A percentile compares a stretch with the other conserved stretches of the same genome.
These are phyloP conservation scores for Bacidia gigantensis DNA, from an alignment of 495 filamentous ascomycete species.

Conservation along the genomic window DNA sequence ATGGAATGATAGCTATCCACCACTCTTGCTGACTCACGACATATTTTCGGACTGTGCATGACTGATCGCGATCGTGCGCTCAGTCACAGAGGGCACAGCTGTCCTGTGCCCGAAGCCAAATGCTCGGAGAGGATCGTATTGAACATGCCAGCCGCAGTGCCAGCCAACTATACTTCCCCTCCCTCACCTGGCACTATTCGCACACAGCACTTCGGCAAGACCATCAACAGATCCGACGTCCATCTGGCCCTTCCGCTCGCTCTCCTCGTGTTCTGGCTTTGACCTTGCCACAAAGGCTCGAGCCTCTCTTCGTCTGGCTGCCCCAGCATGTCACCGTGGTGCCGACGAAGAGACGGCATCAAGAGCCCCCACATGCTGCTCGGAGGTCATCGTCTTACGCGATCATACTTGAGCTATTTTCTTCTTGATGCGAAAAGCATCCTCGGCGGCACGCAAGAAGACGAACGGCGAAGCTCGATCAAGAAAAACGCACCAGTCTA, in stretches of 20 bases:
- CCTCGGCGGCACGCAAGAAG: background rate
- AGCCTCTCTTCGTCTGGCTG: background rate
- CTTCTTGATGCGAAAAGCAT: background rate
- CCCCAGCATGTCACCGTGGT: background rate
- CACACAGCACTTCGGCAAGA: too few species aligned
- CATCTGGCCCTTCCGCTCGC: background rate
- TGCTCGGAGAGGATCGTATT: background rate
- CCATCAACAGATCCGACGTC: too few species aligned
- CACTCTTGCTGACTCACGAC: background rate
- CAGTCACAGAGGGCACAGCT: conserved; percentile 6
- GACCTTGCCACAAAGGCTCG: background rate
- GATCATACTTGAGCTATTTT: background rate
- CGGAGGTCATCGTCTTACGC: background rate
- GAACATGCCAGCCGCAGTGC: background rate
- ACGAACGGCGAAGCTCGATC: background rate
- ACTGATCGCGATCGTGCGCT: conserved; percentile 2
- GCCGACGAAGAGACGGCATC: background rate
- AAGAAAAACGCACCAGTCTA: background rate
- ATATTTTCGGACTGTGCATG: background rate
- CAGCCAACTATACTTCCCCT: too few species aligned
- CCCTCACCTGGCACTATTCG: too few species aligned
- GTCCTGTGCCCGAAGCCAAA: background rate
- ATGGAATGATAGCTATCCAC: background rate
- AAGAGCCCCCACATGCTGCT: background rate
- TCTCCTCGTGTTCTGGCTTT: background rate